Evolutionary conservation across 441 rosid genomes (phyloP), one percentile per base, ranked within the genome.

Genomic region (Croton setiger): DNA sequence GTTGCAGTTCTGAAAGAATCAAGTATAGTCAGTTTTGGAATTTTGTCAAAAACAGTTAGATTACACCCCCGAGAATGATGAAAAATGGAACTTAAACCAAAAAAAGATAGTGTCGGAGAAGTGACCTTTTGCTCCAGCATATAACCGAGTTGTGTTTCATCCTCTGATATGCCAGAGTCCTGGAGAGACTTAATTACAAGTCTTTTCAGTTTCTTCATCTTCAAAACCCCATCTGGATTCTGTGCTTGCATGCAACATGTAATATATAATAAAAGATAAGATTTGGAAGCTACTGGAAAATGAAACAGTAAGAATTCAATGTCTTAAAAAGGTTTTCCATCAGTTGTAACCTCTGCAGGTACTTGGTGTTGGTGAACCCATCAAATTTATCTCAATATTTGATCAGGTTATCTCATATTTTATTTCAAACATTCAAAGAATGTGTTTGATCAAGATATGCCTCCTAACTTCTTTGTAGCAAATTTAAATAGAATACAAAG

Each of bases 131-230:
- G 85, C 76, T 85, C 88, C 72, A 91, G 72, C 31, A 74, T 79
- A 6, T 64, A 73, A 63, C 53, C 56, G 33, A 91, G 74, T 35
- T 78, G 76, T 57, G 80, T 60, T 64, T 87, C 80, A 54, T 84
- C 88, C 67, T 60, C 75, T 63, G 76, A 69, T 13, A 72, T 4
- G 23, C 89, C 90, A 14, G 86, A 84, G 58, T 86, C 91, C 66
- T 70, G 75, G 20, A 87, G 74, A 58, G 89, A 79, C 68, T 82
- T 72, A 23, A 86, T 61, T n/a, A 88, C 85, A 18, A 72, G 80
- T 71, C 80, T 94, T 81, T 79, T 82, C 79, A 94, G 75, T 76
- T 89, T 91, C 77, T 76, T 86, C 86, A 85, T 80, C 88, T 85
- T 94, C 81, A 94, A 67, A 69, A 78, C 79, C 79, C 90, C 85